Base-by-base conservation (phyloP, 495 filamentous ascomycete species). In the Podospora fimiseda region DNA sequence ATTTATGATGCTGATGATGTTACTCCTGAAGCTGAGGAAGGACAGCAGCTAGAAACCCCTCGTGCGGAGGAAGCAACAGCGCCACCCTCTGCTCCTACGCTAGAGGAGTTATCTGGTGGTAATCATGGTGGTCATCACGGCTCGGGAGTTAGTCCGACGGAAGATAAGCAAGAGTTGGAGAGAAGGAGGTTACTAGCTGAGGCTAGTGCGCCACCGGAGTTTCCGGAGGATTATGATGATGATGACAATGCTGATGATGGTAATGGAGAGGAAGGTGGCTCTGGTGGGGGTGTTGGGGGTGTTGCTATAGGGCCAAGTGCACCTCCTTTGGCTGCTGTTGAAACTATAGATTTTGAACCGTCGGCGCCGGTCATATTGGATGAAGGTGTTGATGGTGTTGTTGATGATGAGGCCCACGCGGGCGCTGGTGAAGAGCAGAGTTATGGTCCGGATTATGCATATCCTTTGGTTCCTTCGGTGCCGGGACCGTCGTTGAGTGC, bases 81-180 rank as follows among this genome's bases (percentile, higher is more conserved):
- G 39, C 8, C 41, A 11, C 69, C 77, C 16, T 77, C 77, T 0
- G 76, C 78, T 0, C 78, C 77, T 13, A 62, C 68, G 0, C 59
- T 73, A 5, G 70, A 70, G 9, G 77, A 80, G 27, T 56, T 80
- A 5, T 62, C 72, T 6, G 59, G 68, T 20, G 57, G 50, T 37
- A 20, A 11, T 11, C 27, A 11, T 11, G 27, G 27, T 11, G 27
- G 11, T 5, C 27, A n/a, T n/a, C n/a, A n/a, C n/a, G n/a, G n/a
- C n/a, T n/a, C 66, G 56, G 41, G 70, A 54, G 22, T 69, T 52
- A 47, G 72, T 67, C 52, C 56, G 16, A 69, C 68, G n/a, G 88
- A 90, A 19, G 91, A 96, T 62, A 96, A 96, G 64, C 83, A 86
- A 59, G 92, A 95, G 60, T 74, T 89, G 18, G 88, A 95, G 61